These are phyloP conservation scores for Candida sanyiensis DNA, from an alignment of 805 yeast genomes.

Conservation along the genomic window DNA sequence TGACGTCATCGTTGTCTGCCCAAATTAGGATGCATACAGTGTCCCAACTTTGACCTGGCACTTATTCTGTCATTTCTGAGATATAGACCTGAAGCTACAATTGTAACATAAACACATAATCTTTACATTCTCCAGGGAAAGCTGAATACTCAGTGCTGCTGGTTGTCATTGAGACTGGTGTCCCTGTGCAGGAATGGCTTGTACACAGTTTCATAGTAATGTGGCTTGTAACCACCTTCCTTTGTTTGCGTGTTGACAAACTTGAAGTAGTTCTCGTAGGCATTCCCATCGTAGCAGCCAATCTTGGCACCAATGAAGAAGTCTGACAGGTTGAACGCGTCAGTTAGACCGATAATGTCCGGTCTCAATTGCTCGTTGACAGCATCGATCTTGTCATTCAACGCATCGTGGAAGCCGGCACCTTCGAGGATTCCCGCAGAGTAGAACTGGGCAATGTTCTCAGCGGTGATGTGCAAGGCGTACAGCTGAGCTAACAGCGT, in stretches of 20 bases:
- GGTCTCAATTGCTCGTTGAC: conserved; percentile 46
- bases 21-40: too few species aligned
- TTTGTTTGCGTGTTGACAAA: conserved; percentile 40
- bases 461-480: conserved; percentile 53
- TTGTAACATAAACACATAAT: too few species aligned
- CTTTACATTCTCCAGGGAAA: too few species aligned
- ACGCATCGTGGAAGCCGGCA: conserved; percentile 32
- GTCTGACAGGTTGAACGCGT: conserved; percentile 76
- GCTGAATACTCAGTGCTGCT: too few species aligned
- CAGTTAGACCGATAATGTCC: conserved; percentile 74
- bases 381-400: conserved; percentile 23
- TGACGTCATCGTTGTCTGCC: too few species aligned
- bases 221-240: conserved; percentile 50
- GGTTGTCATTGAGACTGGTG: conserved; percentile 17
- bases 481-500: conserved; percentile 52
- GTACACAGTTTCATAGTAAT: conserved; percentile 28
- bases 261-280: conserved; percentile 72
- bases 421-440: conserved; percentile 41
- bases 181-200: conserved; percentile 23
- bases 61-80: too few species aligned
- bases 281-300: conserved; percentile 76
- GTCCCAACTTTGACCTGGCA: too few species aligned
- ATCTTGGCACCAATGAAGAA: conserved; percentile 76
- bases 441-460: conserved; percentile 59
- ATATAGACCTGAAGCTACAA: too few species aligned